Conservation (phyloP, 352 stramenopile genomes). For the Phytopythium delawarense region DNA sequence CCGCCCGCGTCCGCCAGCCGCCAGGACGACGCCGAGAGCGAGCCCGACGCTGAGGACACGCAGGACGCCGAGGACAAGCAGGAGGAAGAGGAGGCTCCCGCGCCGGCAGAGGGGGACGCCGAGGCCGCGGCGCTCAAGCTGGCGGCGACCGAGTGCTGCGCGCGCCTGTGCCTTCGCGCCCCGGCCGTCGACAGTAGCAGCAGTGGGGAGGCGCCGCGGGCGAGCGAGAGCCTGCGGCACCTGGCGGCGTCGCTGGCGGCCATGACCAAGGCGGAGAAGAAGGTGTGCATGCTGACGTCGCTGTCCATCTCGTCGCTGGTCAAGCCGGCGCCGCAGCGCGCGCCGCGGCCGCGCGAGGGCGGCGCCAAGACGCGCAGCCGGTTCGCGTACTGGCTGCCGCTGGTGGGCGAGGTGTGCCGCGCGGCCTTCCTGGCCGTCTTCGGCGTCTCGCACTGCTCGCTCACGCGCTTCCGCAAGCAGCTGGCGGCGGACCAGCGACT, state of each 20-base stretch:
- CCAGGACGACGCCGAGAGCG: not conserved
- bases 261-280: constrained; percentile 7
- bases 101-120: not conserved
- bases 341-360: constrained; percentile 1
- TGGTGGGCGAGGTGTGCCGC: constrained; percentile 9
- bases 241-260: constrained; percentile 4
- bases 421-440: constrained; percentile 8
- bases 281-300: constrained; percentile 4
- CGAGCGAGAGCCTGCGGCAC: not conserved
- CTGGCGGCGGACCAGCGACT: not conserved
- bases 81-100: not conserved
- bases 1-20: not conserved
- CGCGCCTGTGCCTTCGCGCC: not conserved
- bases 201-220: not conserved
- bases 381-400: constrained; percentile 9
- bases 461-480: constrained; percentile 4
- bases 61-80: not conserved
- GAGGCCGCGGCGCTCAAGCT: not conserved
- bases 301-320: constrained; percentile 6
- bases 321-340: constrained; percentile 2
- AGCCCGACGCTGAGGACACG: not conserved
- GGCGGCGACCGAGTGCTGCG: not conserved
- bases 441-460: constrained; percentile 7
- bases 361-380: constrained; percentile 1
- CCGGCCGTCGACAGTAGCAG: not conserved